A percentile compares a stretch with the other conserved stretches of the same genome.
phyloP scores from a whole-genome alignment of 192 early-diverging fungal species.

The Cladochytrium replicatum region DNA sequence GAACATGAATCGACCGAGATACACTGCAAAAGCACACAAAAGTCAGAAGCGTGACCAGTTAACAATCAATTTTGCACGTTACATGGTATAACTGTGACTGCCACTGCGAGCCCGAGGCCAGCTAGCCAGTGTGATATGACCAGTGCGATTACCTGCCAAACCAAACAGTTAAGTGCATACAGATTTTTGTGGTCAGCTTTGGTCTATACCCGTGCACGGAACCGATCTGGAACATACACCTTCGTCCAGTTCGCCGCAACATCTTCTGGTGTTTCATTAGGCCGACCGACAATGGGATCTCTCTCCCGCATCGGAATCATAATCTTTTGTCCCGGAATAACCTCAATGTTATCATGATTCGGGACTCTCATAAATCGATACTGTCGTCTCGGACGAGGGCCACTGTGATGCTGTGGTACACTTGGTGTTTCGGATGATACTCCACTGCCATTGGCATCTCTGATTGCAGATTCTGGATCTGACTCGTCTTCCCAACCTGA shows the following conservation, averaged over 20 bases:
- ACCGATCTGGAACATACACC: conserved; percentile 72
- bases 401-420: conserved; percentile 15
- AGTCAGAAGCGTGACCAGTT: conserved; percentile 6
- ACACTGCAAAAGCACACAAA: conserved; percentile 29
- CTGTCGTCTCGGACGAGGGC: conserved; percentile 50
- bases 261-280: conserved; percentile 38
- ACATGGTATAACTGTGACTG: conserved; percentile 8
- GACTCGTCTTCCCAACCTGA: too few species aligned
- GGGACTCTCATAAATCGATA: conserved; percentile 68
- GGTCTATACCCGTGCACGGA: conserved; percentile 42
- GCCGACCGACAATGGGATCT: conserved; percentile 33
- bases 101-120: conserved; percentile 34
- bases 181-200: conserved; percentile 10
- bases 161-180: not conserved
- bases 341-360: conserved; percentile 69
- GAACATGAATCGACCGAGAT: conserved; percentile 46
- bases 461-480: too few species aligned
- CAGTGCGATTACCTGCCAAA: conserved; percentile 9
- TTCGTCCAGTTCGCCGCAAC: conserved; percentile 52
- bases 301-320: conserved; percentile 53
- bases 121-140: conserved; percentile 21
- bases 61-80: not conserved
- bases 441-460: too few species aligned
- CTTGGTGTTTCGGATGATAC: too few species aligned
- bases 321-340: conserved; percentile 69